These are phyloP conservation scores for Tetrapyrgos nigripes DNA, from an alignment of 1,284 basidiomycete species.

Conservation along the genomic window DNA sequence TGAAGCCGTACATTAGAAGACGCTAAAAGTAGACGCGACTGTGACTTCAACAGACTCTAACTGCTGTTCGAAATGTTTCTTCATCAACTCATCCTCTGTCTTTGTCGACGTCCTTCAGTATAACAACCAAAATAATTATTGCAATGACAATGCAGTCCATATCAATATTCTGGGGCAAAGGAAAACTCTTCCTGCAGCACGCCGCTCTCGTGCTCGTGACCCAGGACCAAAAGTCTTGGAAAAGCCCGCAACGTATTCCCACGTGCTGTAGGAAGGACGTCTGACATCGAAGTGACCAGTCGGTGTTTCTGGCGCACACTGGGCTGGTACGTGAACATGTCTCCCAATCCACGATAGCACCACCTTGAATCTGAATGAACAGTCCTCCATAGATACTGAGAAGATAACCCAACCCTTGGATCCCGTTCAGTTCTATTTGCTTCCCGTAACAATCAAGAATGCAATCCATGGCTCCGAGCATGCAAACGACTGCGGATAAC, in stretches of 20 bases:
- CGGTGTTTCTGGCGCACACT: conserved; percentile 38
- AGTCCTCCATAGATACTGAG: background rate
- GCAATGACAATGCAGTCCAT: no score
- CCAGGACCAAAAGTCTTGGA: background rate
- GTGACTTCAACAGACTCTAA: no score
- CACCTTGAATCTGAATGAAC: background rate
- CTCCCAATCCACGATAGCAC: background rate
- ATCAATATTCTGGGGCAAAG: background rate
- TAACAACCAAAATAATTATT: conserved; percentile 13
- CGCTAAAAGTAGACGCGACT: no score
- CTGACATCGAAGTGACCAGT: conserved; percentile 34
- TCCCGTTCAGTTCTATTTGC: no score
- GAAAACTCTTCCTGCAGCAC: background rate
- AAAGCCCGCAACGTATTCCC: background rate
- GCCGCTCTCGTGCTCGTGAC: background rate
- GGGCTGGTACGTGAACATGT: conserved; percentile 43
- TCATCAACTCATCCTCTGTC: conserved; percentile 1
- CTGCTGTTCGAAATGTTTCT: no score
- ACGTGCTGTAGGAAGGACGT: background rate
- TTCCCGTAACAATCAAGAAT: no score
- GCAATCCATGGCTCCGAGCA: no score
- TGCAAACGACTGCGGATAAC: no score
- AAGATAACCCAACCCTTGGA: background rate
- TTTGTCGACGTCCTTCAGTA: no score
- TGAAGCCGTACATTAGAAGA: background rate